Evolutionary conservation across 2,329 filamentous ascomycete species (phyloP), one percentile per base, ranked within the genome.

Genomic region (Beauveria sp.): DNA sequence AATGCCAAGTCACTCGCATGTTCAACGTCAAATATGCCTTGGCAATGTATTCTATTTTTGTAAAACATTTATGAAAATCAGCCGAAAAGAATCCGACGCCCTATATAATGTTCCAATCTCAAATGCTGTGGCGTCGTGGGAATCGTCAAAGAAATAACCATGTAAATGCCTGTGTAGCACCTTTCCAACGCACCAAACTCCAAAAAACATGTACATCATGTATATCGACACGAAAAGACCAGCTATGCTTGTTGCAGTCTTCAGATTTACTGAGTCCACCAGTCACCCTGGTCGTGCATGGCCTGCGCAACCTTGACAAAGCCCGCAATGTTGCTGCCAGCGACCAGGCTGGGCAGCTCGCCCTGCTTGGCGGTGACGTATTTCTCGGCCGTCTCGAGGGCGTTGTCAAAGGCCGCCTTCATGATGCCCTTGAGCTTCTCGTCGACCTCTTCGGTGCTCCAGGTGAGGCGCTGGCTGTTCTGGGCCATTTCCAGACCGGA

Each of bases 401-500:
- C 94, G 78, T 91, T 92, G 75, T 89, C 82, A 81, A 97, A 99
- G 75, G 90, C 93, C 66, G 85, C 83, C 82, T 93, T 88, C 94
- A 99, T 99, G 79, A 97, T 97, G 69, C 77, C 81, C 84, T 96
- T 92, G 71, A 99, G 87, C 79, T 91, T 91, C 68, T 82, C 79
- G 77, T 97, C 93, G 66, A 97, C 94, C 80, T 96, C 89, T 81
- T 96, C 90, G 52, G 81, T 72, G 30, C 90, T 90, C 94, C 94
- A 99, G 71, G 79, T 84, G 66, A 97, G 81, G 63, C 93, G 88
- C 76, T 88, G 79, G 66, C 89, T 93, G 85, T 99, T 97, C 85
- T 99, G 94, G 8, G 93, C 92, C 94, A 99, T 99, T 84, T 99
- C 94, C 50, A 99, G 86, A 69, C 94, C 94, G 3, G 92, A 96